These are phyloP conservation scores for Alnus glutinosa DNA, from an alignment of 306 rosid genomes.

Conservation along the genomic window DNA sequence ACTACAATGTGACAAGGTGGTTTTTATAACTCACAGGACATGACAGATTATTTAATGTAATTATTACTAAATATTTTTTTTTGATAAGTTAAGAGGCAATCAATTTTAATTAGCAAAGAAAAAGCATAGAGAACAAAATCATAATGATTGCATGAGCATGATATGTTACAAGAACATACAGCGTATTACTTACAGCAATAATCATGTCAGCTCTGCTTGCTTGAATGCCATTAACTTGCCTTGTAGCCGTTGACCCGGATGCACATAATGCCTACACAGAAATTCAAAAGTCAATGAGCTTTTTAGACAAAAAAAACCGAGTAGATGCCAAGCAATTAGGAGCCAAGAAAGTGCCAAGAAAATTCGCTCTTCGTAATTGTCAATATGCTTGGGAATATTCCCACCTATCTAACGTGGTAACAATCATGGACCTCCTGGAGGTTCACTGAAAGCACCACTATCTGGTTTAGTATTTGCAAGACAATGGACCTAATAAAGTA, in stretches of 20 bases:
- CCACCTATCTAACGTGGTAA: neutral
- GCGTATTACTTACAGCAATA: conserved; percentile 59
- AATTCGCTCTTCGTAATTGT: neutral
- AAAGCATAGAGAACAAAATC: neutral
- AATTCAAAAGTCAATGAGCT: conserved; percentile 7
- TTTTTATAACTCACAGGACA: neutral
- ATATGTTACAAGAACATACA: conserved; percentile 6
- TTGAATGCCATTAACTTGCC: conserved; percentile 64
- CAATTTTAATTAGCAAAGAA: neutral
- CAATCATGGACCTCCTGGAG: neutral
- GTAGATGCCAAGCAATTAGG: neutral
- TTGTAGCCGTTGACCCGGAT: conserved; percentile 35
- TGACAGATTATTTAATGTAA: neutral
- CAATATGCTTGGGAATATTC: neutral
- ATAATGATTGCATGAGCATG: neutral
- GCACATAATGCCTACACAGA: conserved; percentile 74
- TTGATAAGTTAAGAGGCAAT: too few species aligned
- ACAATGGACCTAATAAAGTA: neutral
- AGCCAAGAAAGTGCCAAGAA: neutral
- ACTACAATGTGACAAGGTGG: neutral
- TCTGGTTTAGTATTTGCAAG: neutral
- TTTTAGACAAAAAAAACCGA: neutral
- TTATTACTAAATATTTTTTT: neutral
- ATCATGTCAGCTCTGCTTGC: conserved; percentile 74
- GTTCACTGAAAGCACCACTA: neutral